A percentile compares a stretch with the other conserved stretches of the same genome.
Conservation (phyloP, 148 eudicot species). For the Nepenthes mirabilis region DNA sequence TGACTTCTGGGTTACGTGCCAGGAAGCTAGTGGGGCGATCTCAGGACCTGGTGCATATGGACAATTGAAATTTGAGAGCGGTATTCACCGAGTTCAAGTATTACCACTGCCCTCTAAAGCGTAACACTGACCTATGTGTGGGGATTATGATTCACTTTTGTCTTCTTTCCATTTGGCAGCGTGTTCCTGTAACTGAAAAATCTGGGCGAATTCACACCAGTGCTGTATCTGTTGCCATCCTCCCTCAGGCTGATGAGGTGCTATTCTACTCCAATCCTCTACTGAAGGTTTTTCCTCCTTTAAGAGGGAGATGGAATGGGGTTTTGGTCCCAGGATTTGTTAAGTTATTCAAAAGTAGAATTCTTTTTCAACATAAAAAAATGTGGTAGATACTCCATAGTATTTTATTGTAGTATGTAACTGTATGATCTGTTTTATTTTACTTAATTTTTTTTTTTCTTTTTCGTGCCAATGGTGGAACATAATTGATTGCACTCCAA, state of each 20-base stretch:
- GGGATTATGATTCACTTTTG: slow-evolving; percentile 1
- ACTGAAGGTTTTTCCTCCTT: background rate
- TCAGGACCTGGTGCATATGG: slow-evolving; percentile 78
- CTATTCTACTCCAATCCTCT: slow-evolving; percentile 2
- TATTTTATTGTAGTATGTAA: too few species aligned
- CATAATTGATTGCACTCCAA: too few species aligned
- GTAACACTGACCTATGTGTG: background rate
- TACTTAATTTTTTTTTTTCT: too few species aligned
- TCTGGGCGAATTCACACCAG: slow-evolving; percentile 94
- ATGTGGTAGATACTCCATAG: too few species aligned
- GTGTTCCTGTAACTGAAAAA: slow-evolving; percentile 93
- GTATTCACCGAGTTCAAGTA: slow-evolving; percentile 98
- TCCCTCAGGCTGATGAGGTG: slow-evolving; percentile 98
- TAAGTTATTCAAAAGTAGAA: too few species aligned
- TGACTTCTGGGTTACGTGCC: slow-evolving; percentile 7
- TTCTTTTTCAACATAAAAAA: too few species aligned
- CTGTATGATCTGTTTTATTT: too few species aligned
- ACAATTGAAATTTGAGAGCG: slow-evolving; percentile 92
- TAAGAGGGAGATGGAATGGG: background rate
- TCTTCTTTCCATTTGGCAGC: slow-evolving; percentile 36
- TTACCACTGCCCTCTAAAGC: slow-evolving; percentile 1
- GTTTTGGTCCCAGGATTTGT: too few species aligned
- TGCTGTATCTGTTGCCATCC: slow-evolving; percentile 88
- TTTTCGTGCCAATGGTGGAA: too few species aligned
- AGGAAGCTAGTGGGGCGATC: slow-evolving; percentile 95